Conservation (phyloP, 345 rosid genomes). For the Carallia brachiata region DNA sequence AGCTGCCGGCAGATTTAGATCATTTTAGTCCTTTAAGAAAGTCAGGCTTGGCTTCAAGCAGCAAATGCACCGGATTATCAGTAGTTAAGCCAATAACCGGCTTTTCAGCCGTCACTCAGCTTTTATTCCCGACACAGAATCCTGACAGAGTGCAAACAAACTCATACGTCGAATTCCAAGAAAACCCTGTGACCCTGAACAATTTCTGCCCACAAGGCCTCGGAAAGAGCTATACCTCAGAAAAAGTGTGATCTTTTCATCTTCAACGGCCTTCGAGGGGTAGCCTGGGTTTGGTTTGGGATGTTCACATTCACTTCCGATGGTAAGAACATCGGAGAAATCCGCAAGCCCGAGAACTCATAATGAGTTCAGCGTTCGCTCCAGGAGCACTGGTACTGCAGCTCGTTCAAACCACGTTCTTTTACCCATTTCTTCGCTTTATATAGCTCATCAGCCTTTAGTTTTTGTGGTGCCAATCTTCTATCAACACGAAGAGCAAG, state of each 20-base stretch:
- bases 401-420: constrained; percentile 37
- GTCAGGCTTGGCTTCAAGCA: constrained; percentile 30
- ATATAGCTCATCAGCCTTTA: constrained; percentile 31
- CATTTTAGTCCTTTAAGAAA: constrained; percentile 28
- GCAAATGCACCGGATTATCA: constrained; percentile 28
- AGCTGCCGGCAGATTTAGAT: constrained; percentile 35
- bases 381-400: constrained; percentile 44
- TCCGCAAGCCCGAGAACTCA: constrained; percentile 24
- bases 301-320: constrained; percentile 34
- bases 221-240: constrained; percentile 27
- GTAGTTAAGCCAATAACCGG: constrained; percentile 36
- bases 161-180: neutral
- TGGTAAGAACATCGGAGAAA: constrained; percentile 30
- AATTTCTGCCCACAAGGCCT: neutral
- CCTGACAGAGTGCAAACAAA: constrained; percentile 15
- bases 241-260: constrained; percentile 35
- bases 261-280: constrained; percentile 37
- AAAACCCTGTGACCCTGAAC: neutral
- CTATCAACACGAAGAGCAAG: neutral
- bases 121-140: constrained; percentile 40
- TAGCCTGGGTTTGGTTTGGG: constrained; percentile 41
- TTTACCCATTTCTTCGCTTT: constrained; percentile 34
- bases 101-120: constrained; percentile 43
- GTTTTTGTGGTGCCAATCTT: constrained; percentile 39
- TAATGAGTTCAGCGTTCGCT: constrained; percentile 35